phyloP scores from a whole-genome alignment of 208 protist species.

The Crithidia sp. region DNA sequence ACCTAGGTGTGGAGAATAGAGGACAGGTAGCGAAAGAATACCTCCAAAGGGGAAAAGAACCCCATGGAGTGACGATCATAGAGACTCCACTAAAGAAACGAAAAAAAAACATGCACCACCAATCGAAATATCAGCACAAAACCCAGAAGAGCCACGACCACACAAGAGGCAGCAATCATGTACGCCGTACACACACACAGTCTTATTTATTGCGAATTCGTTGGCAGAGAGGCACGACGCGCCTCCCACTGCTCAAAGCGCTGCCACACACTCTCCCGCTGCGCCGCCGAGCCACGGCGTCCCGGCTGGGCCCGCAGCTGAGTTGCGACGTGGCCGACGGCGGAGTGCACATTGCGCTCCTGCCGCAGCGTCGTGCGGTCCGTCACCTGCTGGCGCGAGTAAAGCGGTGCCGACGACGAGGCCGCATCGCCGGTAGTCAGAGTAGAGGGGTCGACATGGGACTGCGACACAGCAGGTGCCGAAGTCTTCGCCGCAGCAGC shows the following conservation, averaged over 20 bases:
- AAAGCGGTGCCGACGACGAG: background rate
- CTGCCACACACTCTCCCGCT: constrained; percentile 49
- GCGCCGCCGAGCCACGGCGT: constrained; percentile 10
- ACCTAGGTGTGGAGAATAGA: too few relatives aligned
- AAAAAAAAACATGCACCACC: background rate
- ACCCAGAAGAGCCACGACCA: background rate
- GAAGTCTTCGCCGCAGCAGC: too few relatives aligned
- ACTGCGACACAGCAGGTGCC: too few relatives aligned
- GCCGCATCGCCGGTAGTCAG: background rate
- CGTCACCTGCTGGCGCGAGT: constrained; percentile 15
- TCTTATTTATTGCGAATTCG: background rate
- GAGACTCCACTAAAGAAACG: background rate
- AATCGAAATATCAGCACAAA: background rate
- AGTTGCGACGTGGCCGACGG: constrained; percentile 33
- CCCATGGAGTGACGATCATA: background rate
- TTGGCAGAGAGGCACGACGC: constrained; percentile 28
- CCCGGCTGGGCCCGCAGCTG: constrained; percentile 36
- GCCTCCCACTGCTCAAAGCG: constrained; percentile 74
- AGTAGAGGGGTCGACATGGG: background rate
- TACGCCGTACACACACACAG: background rate
- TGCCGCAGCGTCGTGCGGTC: constrained; percentile 26
- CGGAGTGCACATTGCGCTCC: constrained; percentile 39
- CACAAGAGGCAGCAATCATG: background rate
- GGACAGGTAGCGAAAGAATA: too few relatives aligned
- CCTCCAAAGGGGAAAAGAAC: too few relatives aligned